Base-by-base conservation (phyloP, 306 rosid genomes). In the Cicer pinnatifidum region DNA sequence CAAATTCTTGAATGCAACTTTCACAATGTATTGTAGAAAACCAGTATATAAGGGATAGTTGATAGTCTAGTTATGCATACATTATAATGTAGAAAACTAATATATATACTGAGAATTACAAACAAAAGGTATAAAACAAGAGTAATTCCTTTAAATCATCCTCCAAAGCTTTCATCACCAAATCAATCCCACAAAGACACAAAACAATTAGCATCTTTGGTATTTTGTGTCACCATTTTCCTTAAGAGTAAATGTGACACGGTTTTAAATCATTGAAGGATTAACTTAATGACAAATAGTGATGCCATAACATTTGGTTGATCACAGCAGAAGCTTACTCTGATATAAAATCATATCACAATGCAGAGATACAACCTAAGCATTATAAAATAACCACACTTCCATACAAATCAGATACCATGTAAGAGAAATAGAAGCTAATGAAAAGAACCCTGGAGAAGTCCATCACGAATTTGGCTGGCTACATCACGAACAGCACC, bases 401-500 rank as follows among this genome's bases (percentile, higher is more conserved):
- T 39, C 57, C 16, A 41, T 45, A 15, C 52, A 69, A 77, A 73
- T 46, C 63, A 69, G 56, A 80, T 35, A 56, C 50, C 69, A 46
- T 11, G 6, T 61, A 35, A 64, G 69, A 38, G 62, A 66, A 5
- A 15, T 11, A 66, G 16, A 75, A 62, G 66, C 71, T 81, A 83
- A 61, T 79, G 70, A 66, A 75, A 80, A 80, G 97, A 69, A 75
- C 71, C 89, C 88, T 91, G 98, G 72, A 93, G 94, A 82, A 91
- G 96, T 47, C 98, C 98, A 52, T 93, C 90, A 6, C 98, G 96
- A 70, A 91, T 93, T 73, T 93, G 98, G 28, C 87, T 13, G 7
- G 97, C 96, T 5, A 93, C 89, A 59, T 93, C 97, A 0, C 92
- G 86, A 69, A 93, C 98, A n/a, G 91, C 88, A 33, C 98, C 97